Conservation (phyloP, 345 rosid species). For the Populus euphratica region DNA sequence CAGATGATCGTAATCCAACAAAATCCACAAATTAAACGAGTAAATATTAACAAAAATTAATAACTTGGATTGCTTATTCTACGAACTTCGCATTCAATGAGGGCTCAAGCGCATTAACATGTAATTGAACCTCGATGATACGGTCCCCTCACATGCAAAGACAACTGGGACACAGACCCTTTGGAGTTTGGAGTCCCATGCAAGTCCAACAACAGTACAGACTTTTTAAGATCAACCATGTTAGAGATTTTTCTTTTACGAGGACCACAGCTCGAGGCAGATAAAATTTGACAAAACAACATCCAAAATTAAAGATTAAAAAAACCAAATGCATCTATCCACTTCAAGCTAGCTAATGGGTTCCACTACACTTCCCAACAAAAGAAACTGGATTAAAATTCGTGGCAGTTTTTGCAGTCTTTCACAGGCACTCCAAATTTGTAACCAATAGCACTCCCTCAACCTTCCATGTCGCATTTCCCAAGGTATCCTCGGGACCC, state of each 20-base stretch:
- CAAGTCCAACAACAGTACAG: background rate
- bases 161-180: background rate
- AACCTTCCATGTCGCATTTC: conserved; percentile 9
- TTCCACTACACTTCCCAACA: background rate
- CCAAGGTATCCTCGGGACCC: background rate
- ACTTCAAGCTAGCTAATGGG: background rate
- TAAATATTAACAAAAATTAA: background rate
- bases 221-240: background rate
- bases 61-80: background rate
- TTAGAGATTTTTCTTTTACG: background rate
- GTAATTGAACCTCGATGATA: background rate
- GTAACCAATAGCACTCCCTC: conserved; percentile 14
- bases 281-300: background rate
- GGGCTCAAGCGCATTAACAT: background rate
- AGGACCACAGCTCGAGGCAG: background rate
- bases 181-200: background rate
- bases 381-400: no score
- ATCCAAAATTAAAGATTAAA: background rate
- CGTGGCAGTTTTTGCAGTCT: conserved; percentile 16
- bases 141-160: background rate
- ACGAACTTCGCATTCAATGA: background rate
- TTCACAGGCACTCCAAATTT: conserved; percentile 18
- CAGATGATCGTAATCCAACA: background rate
- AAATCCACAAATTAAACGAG: background rate
- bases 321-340: background rate